Percentiles rank a stretch among this genome's conserved stretches.
phyloP scores from a whole-genome alignment of 2,329 filamentous ascomycete genomes.

The Decorospora gaudefroyi region DNA sequence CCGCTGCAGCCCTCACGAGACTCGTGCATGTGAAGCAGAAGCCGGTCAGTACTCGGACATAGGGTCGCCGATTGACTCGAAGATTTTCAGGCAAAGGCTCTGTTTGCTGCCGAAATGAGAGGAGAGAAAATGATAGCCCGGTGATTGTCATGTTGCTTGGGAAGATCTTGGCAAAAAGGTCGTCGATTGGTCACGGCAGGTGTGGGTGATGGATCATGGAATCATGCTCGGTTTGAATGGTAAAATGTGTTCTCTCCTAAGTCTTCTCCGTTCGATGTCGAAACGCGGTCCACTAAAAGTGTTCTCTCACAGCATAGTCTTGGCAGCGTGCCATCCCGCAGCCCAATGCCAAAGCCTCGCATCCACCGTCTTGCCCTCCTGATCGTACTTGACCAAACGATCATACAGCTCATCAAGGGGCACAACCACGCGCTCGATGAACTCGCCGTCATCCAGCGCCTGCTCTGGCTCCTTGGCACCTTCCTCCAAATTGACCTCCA shows the following conservation, averaged over 20 bases:
- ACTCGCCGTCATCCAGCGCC: conserved; percentile 64
- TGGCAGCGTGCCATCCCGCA: conserved; percentile 59
- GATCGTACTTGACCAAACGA: conserved; percentile 53
- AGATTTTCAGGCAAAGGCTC: neutral
- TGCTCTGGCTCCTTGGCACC: conserved; percentile 60
- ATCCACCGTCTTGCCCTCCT: conserved; percentile 59
- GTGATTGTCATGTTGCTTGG: neutral
- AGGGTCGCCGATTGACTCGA: neutral
- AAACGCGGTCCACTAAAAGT: too few species aligned
- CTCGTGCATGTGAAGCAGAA: neutral
- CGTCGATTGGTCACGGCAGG: neutral
- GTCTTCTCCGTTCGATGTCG: too few species aligned
- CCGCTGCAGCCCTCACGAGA: neutral
- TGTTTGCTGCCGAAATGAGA: neutral
- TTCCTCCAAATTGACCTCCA: conserved; percentile 60
- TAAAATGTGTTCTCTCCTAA: neutral
- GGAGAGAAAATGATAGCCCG: neutral
- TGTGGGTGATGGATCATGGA: neutral
- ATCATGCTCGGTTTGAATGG: too few species aligned
- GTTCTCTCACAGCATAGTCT: conserved; percentile 31
- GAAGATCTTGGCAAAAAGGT: neutral
- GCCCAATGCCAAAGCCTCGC: conserved; percentile 66
- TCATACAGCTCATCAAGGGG: conserved; percentile 62
- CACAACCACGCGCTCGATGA: conserved; percentile 64
- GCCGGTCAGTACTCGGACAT: neutral